Base-by-base conservation (phyloP, 2,329 filamentous ascomycete genomes). In the Chaetomiaceae sp. region DNA sequence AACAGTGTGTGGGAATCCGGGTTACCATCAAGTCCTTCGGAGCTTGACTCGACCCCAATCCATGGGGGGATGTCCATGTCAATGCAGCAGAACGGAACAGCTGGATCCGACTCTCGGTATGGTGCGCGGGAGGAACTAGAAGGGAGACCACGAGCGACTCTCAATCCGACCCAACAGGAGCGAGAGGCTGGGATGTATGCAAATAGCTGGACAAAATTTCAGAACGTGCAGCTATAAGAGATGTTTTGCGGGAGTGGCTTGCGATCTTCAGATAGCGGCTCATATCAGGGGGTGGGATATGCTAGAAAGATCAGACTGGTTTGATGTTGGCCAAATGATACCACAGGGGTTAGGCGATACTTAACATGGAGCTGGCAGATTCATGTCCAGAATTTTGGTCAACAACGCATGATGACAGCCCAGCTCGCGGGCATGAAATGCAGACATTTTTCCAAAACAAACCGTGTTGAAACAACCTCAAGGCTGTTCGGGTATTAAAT, bases 201-300 rank as follows among this genome's bases (percentile, higher is more conserved):
- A 6, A 65, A 62, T n/a, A 66, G 64, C 32, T 66, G 64, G 61
- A 55, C 62, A 8, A 41, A 16, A 27, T 59, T 57, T 38, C 33
- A 49, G 16, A 34, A 54, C 27, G 43, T 53, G 16, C 51, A 57
- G 48, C 10, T 61, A 4, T 58, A 33, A 58, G 20, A 27, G 23
- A n/a, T 13, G n/a, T 6, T 2, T 16, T 23, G 8, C 27, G 13
- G 11, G n/a, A 14, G 5, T 32, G 40, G 14, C 21, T 33, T 40
- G 4, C 21, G 14, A 36, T 36, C 29, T 16, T 30, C n/a, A 25
- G 18, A 9, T 38, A 14, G 20, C 9, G 21, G 32, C 1, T 21
- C 14, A 27, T 23, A 1, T 27, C 6, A 1, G 14, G 20, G 14
- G 7, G 25, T 18, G 29, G 18, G 29, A 5, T 5, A 27, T 27